Percentiles rank a stretch among this genome's conserved stretches.
These are phyloP conservation scores for Senna tora DNA, from an alignment of 306 rosid species.

Conservation along the genomic window DNA sequence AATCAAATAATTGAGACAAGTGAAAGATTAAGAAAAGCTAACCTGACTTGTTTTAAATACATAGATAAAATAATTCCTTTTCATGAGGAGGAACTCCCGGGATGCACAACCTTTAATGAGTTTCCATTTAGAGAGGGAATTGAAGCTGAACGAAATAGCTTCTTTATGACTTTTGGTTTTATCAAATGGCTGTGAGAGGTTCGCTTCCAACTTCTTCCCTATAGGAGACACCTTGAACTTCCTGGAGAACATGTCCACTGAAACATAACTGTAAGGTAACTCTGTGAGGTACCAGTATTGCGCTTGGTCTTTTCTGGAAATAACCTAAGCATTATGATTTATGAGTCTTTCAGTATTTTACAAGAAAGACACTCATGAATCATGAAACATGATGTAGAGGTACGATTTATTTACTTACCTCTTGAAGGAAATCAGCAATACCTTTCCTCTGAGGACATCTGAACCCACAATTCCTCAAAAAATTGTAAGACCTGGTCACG, in stretches of 20 bases:
- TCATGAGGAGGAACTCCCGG: not conserved
- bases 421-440: not conserved
- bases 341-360: not conserved
- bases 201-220: not conserved
- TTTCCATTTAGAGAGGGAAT: not conserved
- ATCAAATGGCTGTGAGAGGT: not conserved
- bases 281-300: not conserved
- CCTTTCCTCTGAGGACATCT: not conserved
- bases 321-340: not conserved
- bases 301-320: not conserved
- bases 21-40: not conserved
- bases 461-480: not conserved
- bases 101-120: not conserved
- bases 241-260: not conserved
- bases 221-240: not conserved
- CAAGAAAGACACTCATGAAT: not conserved
- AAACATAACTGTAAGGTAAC: not conserved
- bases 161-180: not conserved
- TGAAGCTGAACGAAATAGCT: not conserved
- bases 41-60: not conserved
- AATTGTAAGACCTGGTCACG: not conserved
- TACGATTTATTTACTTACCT: not conserved
- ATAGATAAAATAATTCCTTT: not conserved
- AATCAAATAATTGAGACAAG: not conserved
- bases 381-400: not conserved